Percentiles rank a stretch among this genome's conserved stretches.
Conservation (phyloP, 306 rosid genomes). For the Ceratonia siliqua region DNA sequence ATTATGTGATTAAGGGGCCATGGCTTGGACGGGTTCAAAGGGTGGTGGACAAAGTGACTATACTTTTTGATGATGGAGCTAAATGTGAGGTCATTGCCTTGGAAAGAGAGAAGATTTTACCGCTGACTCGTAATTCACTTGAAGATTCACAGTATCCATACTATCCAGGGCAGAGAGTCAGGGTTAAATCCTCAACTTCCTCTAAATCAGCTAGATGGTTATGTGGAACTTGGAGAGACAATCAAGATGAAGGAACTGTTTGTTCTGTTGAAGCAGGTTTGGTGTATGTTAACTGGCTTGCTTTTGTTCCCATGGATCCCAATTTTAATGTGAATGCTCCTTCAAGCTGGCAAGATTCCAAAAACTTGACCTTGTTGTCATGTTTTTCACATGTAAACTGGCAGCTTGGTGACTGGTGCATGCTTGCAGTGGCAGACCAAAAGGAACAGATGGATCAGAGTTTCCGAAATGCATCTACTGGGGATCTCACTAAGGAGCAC, state of each 20-base stretch:
- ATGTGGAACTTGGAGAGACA: slow-evolving; percentile 77
- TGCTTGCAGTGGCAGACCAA: slow-evolving; percentile 50
- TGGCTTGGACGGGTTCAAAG: slow-evolving; percentile 88
- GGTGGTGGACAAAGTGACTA: slow-evolving; percentile 66
- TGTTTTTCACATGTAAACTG: slow-evolving; percentile 84
- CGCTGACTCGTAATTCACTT: slow-evolving; percentile 61
- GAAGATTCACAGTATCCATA: slow-evolving; percentile 88
- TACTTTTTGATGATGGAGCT: slow-evolving; percentile 82
- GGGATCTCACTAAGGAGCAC: slow-evolving; percentile 39
- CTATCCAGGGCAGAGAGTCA: slow-evolving; percentile 95
- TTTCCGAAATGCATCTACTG: slow-evolving; percentile 38
- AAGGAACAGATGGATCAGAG: slow-evolving; percentile 38
- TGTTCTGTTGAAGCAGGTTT: slow-evolving; percentile 78
- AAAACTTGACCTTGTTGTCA: slow-evolving; percentile 66
- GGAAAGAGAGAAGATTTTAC: slow-evolving; percentile 66
- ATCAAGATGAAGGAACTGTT: slow-evolving; percentile 74
- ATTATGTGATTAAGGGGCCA: slow-evolving; percentile 70
- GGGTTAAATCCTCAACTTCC: slow-evolving; percentile 57
- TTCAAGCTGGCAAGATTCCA: slow-evolving; percentile 63
- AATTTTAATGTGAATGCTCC: slow-evolving; percentile 53
- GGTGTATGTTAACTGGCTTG: slow-evolving; percentile 77
- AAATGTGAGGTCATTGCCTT: slow-evolving; percentile 57
- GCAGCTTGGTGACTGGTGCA: slow-evolving; percentile 99
- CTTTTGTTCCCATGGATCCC: slow-evolving; percentile 57
- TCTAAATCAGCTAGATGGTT: slow-evolving; percentile 77